Evolutionary conservation across 2,329 filamentous ascomycete genomes (phyloP).

Genomic region (Tolypocladium tropicale): DNA sequence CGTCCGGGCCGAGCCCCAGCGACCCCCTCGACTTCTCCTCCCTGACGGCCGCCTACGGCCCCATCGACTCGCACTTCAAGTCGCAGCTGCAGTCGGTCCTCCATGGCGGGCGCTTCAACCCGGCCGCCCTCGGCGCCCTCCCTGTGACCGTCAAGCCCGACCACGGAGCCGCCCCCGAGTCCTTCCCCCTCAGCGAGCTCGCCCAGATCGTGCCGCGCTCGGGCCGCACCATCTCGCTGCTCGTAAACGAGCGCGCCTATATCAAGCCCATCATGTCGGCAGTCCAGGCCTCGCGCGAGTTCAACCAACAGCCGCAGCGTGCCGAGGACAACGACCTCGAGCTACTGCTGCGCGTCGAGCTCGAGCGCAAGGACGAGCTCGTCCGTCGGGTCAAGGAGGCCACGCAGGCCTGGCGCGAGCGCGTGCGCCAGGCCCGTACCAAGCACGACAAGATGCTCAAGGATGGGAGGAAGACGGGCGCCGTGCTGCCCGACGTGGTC

Average conservation of each 20-base stretch:
- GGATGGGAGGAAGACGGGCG: slow-evolving; percentile 34
- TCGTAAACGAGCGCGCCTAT: slow-evolving; percentile 31
- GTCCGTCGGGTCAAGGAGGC: slow-evolving; percentile 31
- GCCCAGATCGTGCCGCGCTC: slow-evolving; percentile 41
- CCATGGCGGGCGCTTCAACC: slow-evolving; percentile 41
- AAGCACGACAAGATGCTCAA: slow-evolving; percentile 38
- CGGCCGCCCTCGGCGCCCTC: slow-evolving; percentile 35
- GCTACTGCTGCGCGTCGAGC: slow-evolving; percentile 43
- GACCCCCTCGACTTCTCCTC: slow-evolving; percentile 40
- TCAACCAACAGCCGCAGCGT: slow-evolving; percentile 51
- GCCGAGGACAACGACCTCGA: slow-evolving; percentile 49
- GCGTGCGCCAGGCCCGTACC: slow-evolving; percentile 35
- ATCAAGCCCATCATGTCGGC: slow-evolving; percentile 46
- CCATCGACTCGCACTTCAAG: slow-evolving; percentile 31
- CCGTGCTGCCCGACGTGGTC: slow-evolving; percentile 36
- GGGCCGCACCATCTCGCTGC: slow-evolving; percentile 28
- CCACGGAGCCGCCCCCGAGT: slow-evolving; percentile 6
- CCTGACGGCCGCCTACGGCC: slow-evolving; percentile 31
- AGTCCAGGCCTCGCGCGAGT: slow-evolving; percentile 39
- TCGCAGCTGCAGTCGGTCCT: slow-evolving; percentile 29
- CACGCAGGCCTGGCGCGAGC: slow-evolving; percentile 40
- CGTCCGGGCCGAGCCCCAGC: slow-evolving; percentile 21
- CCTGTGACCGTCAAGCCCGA: slow-evolving; percentile 25
- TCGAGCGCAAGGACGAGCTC: slow-evolving; percentile 38
- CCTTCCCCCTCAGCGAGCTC: slow-evolving; percentile 43